Evolutionary conservation across 345 rosid species (phyloP).

Genomic region (Capsella bursapastoris): DNA sequence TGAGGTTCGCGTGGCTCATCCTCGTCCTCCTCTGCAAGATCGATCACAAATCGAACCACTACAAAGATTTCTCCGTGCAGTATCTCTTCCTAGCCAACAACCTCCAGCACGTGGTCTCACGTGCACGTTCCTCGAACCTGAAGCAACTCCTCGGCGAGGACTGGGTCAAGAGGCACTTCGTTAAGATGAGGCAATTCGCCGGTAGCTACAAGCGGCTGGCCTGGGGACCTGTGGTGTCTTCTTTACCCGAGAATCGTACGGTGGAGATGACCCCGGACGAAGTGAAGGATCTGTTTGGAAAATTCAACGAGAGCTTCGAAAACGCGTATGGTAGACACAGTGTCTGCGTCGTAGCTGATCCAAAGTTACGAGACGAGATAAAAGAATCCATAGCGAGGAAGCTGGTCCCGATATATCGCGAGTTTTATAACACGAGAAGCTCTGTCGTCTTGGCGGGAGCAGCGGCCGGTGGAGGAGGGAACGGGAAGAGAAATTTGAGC

Average conservation of each 20-base stretch:
- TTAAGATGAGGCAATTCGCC: conserved; percentile 57
- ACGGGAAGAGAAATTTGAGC: conserved; percentile 26
- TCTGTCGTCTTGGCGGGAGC: conserved; percentile 36
- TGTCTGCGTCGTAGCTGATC: conserved; percentile 55
- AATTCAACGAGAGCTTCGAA: conserved; percentile 60
- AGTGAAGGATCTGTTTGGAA: conserved; percentile 54
- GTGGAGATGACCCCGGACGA: conserved; percentile 48
- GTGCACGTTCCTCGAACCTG: conserved; percentile 62
- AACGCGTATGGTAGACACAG: conserved; percentile 58
- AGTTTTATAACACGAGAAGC: conserved; percentile 54
- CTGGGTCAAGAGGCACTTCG: conserved; percentile 59
- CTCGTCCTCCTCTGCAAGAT: conserved; percentile 71
- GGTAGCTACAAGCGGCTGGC: conserved; percentile 60
- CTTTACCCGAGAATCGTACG: conserved; percentile 52
- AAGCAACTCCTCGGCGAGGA: conserved; percentile 61
- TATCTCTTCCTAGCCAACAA: conserved; percentile 80
- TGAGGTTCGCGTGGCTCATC: conserved; percentile 62
- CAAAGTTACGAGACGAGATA: conserved; percentile 63
- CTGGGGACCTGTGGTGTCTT: conserved; percentile 58
- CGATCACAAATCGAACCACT: conserved; percentile 61
- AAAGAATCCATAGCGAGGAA: conserved; percentile 55
- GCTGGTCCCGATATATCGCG: conserved; percentile 53
- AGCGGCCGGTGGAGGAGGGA: background rate
- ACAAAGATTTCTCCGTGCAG: conserved; percentile 59
- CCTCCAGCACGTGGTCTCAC: conserved; percentile 61